Evolutionary conservation across 257 asterid genomes (phyloP).

Genomic region (Haberlea rhodopensis): DNA sequence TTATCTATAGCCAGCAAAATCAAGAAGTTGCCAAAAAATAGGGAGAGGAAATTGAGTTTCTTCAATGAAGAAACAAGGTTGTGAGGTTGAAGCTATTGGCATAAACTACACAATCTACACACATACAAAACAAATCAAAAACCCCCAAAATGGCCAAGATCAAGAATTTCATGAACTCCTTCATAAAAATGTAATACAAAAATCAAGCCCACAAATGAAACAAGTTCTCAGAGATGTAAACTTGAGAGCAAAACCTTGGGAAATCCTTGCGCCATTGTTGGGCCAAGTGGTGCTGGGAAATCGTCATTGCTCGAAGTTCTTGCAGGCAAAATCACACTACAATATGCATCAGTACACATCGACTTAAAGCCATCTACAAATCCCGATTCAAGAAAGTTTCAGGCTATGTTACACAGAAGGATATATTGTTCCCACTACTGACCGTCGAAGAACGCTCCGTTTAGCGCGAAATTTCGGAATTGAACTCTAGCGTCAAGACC

Average conservation of each 20-base stretch:
- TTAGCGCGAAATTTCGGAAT: slow-evolving; percentile 68
- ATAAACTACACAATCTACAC: slow-evolving; percentile 69
- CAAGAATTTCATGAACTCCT: slow-evolving; percentile 23
- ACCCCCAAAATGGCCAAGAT: slow-evolving; percentile 13
- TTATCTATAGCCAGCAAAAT: background rate
- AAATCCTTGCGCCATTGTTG: slow-evolving; percentile 80
- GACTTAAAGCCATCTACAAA: slow-evolving; percentile 56
- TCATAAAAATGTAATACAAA: too few relatives aligned
- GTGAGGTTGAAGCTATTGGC: slow-evolving; percentile 85
- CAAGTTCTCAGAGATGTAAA: slow-evolving; percentile 60
- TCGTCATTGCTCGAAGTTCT: slow-evolving; percentile 78
- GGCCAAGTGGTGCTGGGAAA: slow-evolving; percentile 97
- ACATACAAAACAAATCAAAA: slow-evolving; percentile 18
- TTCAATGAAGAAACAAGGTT: slow-evolving; percentile 79
- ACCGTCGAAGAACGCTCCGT: slow-evolving; percentile 74
- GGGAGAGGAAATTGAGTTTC: slow-evolving; percentile 5
- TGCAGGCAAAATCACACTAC: slow-evolving; percentile 66
- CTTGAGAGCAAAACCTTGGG: slow-evolving; percentile 75
- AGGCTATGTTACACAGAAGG: slow-evolving; percentile 85
- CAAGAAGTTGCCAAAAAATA: slow-evolving; percentile 9
- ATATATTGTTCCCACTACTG: slow-evolving; percentile 71
- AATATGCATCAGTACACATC: slow-evolving; percentile 48
- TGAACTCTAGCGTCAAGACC: slow-evolving; percentile 39
- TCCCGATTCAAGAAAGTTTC: slow-evolving; percentile 65
- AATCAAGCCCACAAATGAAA: slow-evolving; percentile 4